Evolutionary conservation across 1,139 yeast species (phyloP), one percentile per base, ranked within the genome.

Genomic region (Hemisphaericaspora xylofermentans): DNA sequence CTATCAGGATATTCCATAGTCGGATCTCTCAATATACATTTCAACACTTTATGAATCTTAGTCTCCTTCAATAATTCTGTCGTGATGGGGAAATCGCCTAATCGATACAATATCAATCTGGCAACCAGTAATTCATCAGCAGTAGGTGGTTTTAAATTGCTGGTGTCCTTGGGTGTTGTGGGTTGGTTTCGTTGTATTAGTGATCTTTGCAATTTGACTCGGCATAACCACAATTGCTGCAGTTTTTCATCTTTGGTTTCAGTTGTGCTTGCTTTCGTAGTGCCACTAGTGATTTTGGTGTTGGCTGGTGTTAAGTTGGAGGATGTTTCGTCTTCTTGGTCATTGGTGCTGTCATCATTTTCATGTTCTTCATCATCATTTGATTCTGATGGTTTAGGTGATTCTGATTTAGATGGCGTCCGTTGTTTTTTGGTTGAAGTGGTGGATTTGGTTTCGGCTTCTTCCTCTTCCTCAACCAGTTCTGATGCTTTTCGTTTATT

Each of bases 51-150:
- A 51, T 77, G 81, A 41, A 77, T 63, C 50, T 76, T 77, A 15
- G 81, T 74, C 64, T 62, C 76, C 61, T 58, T 75, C 45, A 77
- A 63, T 43, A 74, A 60, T n/a, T 77, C 80, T 38, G 78, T 75
- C 35, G 75, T 79, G 17, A 83, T 79, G 1, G 77, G 71, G 45
- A 74, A 73, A 24, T 68, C 73, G 53, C 54, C 76, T 52, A 65
- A 73, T 55, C 80, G 72, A 51, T 74, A 73, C 44, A 82, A 61
- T 35, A 78, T 76, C 40, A 72, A 66, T 35, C 82, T 52, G 3
- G 82, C 76, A 13, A 77, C 67, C 51, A 69, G 70, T 47, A 82
- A 67, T 55, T 82, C 87, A 37, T 76, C 78, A 3, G 76, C 73
- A 3, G 82, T 62, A 3, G 75, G 75, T 10, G 71, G 71, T 16